Percentiles rank a stretch among this genome's conserved stretches.
Evolutionary conservation across 2,329 filamentous ascomycete genomes (phyloP).

Genomic region (Trichophyton verrucosum): DNA sequence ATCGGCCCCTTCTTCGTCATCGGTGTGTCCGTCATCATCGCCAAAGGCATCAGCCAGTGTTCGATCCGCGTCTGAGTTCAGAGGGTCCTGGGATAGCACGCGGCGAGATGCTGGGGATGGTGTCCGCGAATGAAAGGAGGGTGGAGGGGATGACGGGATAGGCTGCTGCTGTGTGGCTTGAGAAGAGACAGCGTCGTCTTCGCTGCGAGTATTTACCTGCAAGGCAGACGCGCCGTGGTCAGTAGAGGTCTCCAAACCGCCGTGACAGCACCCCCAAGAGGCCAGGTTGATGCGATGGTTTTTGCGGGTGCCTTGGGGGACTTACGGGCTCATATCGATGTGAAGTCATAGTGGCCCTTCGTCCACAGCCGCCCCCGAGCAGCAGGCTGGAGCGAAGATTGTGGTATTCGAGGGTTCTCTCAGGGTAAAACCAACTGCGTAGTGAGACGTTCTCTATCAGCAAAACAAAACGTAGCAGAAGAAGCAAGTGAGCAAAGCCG

Average conservation of each 20-base stretch:
- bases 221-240: slow-evolving; percentile 9
- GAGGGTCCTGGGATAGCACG: slow-evolving; percentile 41
- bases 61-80: slow-evolving; percentile 51
- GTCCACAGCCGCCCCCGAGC: background rate
- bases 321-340: slow-evolving; percentile 39
- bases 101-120: slow-evolving; percentile 51
- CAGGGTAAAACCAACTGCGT: background rate
- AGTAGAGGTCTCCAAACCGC: background rate
- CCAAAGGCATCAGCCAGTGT: slow-evolving; percentile 91
- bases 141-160: slow-evolving; percentile 38
- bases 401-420: background rate
- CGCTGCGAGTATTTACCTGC: slow-evolving; percentile 35
- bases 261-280: background rate
- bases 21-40: slow-evolving; percentile 60
- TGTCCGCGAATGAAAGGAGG: slow-evolving; percentile 77
- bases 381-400: background rate
- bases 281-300: background rate
- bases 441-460: background rate
- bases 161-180: slow-evolving; percentile 18
- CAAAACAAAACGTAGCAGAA: background rate
- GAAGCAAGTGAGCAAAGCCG: background rate
- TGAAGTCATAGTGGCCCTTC: slow-evolving; percentile 29
- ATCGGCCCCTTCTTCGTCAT: slow-evolving; percentile 59
- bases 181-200: slow-evolving; percentile 27
- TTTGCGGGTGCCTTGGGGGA: slow-evolving; percentile 5